These are phyloP conservation scores for Xylariaceae sp. DNA, from an alignment of 2,329 filamentous ascomycete genomes.

Conservation along the genomic window DNA sequence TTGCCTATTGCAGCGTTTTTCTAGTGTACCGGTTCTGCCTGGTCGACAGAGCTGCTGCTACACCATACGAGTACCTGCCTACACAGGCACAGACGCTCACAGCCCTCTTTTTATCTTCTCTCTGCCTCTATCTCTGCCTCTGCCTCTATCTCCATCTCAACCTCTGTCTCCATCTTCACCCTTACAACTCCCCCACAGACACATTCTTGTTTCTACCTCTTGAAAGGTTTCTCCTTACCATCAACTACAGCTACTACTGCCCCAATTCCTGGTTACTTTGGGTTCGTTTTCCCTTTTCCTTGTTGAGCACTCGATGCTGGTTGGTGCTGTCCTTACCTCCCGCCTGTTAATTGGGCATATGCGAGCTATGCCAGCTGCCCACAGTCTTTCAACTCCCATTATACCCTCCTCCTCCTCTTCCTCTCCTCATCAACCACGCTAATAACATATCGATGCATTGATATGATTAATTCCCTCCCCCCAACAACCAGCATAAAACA, in stretches of 20 bases:
- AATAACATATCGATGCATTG: constrained; percentile 8
- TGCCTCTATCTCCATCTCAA: background rate
- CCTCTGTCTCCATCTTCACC: background rate
- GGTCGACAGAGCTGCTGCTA: background rate
- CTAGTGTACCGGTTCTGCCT: background rate
- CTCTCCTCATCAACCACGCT: constrained; percentile 5
- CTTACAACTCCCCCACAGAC: too few species aligned
- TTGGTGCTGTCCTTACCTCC: background rate
- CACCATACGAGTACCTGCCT: background rate
- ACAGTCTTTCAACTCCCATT: background rate
- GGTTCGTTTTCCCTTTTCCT: background rate
- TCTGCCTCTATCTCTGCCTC: background rate
- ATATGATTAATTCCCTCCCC: constrained; percentile 6
- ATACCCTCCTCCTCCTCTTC: background rate
- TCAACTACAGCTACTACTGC: background rate
- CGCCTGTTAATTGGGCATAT: background rate
- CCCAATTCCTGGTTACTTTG: background rate
- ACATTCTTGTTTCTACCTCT: background rate
- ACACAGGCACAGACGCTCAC: background rate
- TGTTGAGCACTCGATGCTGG: background rate
- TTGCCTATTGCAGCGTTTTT: background rate
- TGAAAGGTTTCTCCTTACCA: background rate
- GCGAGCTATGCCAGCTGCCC: background rate
- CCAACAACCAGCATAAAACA: constrained; percentile 1
- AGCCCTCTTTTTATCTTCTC: background rate